Percentiles rank a stretch among this genome's conserved stretches.
Evolutionary conservation across 1,284 basidiomycete genomes (phyloP).

Genomic region (Cutaneotrichosporon sp.): DNA sequence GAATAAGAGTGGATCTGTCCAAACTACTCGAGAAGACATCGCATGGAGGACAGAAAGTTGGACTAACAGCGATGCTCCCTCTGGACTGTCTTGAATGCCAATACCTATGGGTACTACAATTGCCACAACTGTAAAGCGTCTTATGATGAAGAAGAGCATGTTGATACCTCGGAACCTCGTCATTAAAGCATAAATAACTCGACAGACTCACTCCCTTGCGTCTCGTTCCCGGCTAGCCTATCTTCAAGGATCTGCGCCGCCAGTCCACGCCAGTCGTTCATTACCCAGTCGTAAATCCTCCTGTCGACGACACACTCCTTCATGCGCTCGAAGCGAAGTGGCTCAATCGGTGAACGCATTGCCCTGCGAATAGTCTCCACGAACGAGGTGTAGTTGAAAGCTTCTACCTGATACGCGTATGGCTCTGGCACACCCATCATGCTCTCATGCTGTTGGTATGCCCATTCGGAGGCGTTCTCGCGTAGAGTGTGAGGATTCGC

Average conservation of each 20-base stretch:
- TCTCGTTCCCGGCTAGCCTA: slow-evolving; percentile 21
- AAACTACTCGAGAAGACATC: too few relatives aligned
- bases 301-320: slow-evolving; percentile 15
- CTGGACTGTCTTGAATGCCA: too few relatives aligned
- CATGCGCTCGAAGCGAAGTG: slow-evolving; percentile 13
- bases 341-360: slow-evolving; percentile 15
- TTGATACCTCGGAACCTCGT: too few relatives aligned
- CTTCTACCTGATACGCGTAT: slow-evolving; percentile 23
- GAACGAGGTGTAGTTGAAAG: slow-evolving; percentile 19
- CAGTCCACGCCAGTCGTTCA: slow-evolving; percentile 22
- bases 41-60: too few relatives aligned
- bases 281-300: slow-evolving; percentile 16
- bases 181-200: too few relatives aligned
- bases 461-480: neutral
- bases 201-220: too few relatives aligned
- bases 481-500: slow-evolving; percentile 5
- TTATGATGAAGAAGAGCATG: too few relatives aligned
- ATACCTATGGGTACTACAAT: too few relatives aligned
- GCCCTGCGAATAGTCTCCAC: slow-evolving; percentile 18
- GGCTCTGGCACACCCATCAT: slow-evolving; percentile 1
- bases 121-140: too few relatives aligned
- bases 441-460: slow-evolving; percentile 3
- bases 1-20: too few relatives aligned
- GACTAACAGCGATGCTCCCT: too few relatives aligned
- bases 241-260: slow-evolving; percentile 22